Evolutionary conservation across 331 rosid species (phyloP), one percentile per base, ranked within the genome.

Genomic region (Ulmus americana): DNA sequence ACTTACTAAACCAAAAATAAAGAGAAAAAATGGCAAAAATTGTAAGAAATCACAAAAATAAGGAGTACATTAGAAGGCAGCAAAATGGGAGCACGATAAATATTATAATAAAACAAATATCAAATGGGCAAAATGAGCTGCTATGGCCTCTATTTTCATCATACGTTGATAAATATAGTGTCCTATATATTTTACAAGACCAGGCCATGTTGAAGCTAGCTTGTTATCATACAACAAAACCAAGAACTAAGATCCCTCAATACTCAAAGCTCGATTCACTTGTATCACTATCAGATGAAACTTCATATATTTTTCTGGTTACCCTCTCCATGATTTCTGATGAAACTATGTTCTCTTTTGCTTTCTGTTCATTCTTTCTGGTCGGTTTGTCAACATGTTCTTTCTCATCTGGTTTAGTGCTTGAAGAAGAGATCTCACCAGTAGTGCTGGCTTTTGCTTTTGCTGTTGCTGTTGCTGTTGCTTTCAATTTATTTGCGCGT

Each of bases 241-340:
- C 35, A 42, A 20, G 43, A 15, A 62, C 48, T 15, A 35, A 59
- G 41, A 59, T 67, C 59, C 13, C 75, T 0, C 69, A 73, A 18
- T 78, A 78, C 0, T 75, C 74, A 51, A 70, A 79, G 49, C 65
- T 70, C 45, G 73, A 20, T 48, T 62, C 61, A 54, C 83, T 78
- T 0, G 55, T 1, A 28, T 28, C 35, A 74, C 83, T 79, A 44
- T 71, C 86, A 49, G 79, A 76, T 40, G 86, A 76, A 69, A 69
- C 62, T 42, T 79, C 86, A 70, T 59, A 11, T 42, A 28, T 28
- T 28, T 28, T 28, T 28, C 35, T 28, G 35, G 66, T 15, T 65
- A 7, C 54, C 50, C 65, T 63, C 38, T 16, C 55, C 51, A 65
- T 49, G 38, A 41, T 39, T 48, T 58, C 42, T 3, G 76, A 66